Percentiles rank a stretch among this genome's conserved stretches.
phyloP scores from a whole-genome alignment of 2,329 filamentous ascomycete species.

The Stylonectria norvegica region DNA sequence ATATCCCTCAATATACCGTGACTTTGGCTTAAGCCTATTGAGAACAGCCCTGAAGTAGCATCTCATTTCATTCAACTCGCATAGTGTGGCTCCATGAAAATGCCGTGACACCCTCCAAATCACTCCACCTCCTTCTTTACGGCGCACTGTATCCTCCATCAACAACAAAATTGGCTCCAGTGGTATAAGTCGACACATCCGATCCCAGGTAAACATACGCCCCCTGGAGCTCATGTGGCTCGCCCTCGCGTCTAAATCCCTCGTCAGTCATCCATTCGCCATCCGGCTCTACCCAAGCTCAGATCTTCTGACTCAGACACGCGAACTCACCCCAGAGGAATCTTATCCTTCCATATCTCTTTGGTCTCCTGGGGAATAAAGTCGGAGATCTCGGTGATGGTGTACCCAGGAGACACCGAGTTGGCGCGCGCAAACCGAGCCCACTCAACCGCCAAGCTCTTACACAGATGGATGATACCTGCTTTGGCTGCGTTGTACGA shows the following conservation, averaged over 20 bases:
- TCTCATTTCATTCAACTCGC: no score
- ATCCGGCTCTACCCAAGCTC: no score
- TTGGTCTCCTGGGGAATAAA: conserved; percentile 27
- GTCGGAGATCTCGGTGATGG: conserved; percentile 27
- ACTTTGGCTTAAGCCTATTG: no score
- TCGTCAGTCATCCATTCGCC: conserved; percentile 5
- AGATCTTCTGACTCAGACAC: no score
- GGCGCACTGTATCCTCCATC: conserved; percentile 32
- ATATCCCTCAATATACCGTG: no score
- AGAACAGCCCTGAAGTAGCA: no score
- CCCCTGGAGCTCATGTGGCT: conserved; percentile 26
- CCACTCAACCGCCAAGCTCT: conserved; percentile 55
- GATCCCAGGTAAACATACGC: conserved; percentile 28
- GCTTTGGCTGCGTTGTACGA: conserved; percentile 57
- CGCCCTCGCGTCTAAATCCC: conserved; percentile 21
- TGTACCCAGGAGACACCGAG: conserved; percentile 42
- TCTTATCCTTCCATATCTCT: conserved; percentile 26
- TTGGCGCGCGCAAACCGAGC: conserved; percentile 56
- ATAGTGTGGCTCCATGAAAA: no score
- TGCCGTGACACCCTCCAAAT: no score
- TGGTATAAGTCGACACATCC: conserved; percentile 32
- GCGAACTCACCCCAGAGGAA: conserved; percentile 20
- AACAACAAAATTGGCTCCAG: conserved; percentile 31
- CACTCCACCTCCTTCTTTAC: no score
- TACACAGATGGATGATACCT: conserved; percentile 53